Base-by-base conservation (phyloP, 2,329 filamentous ascomycete genomes). In the Nemania sp. region DNA sequence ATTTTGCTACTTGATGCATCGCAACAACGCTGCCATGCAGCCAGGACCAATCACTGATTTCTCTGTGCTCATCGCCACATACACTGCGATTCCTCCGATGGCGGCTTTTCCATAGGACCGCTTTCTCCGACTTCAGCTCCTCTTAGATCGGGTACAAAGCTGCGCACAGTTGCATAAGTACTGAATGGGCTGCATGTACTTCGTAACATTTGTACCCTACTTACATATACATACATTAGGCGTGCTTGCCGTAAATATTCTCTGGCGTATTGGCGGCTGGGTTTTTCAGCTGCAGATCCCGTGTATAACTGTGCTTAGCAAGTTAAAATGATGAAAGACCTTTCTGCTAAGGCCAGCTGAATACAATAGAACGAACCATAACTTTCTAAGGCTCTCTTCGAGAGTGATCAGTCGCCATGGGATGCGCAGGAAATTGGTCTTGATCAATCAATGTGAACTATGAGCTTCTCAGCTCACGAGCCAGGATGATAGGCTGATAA, bases 381-480 rank as follows among this genome's bases (percentile, higher is more conserved):
- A 22, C 11, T 17, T 12, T 24, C 33, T 33, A 5, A 37, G 23
- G n/a, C n/a, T n/a, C n/a, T 20, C 33, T 36, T 23, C 12, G 11
- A 31, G 20, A 6, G 4, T 36, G n/a, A n/a, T 17, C 5, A 39
- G 36, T 12, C 3, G 23, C 17, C 19, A 39, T n/a, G 23, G 34
- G 12, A 39, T 39, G 9, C 37, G 15, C 33, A 33, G 14, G 36
- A 33, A 14, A 26, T 33, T 15, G 41, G n/a, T 34, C 6, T 30
- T 7, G 45, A 23, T 41, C 26, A 26, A n/a, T 36, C 36, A 49
- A 44, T 5, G 9, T 26, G 24, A 43, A 33, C 31, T 54, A 54
- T 54, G 22, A 34, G 52, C 41, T 54, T 49, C 39, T 28, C 24
- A n/a, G 20, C 20, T 48, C 22, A 33, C 24, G 20, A 43, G 37